Evolutionary conservation across 2,329 filamentous ascomycete species (phyloP).

Genomic region (Neopestalotiopsis sp.): DNA sequence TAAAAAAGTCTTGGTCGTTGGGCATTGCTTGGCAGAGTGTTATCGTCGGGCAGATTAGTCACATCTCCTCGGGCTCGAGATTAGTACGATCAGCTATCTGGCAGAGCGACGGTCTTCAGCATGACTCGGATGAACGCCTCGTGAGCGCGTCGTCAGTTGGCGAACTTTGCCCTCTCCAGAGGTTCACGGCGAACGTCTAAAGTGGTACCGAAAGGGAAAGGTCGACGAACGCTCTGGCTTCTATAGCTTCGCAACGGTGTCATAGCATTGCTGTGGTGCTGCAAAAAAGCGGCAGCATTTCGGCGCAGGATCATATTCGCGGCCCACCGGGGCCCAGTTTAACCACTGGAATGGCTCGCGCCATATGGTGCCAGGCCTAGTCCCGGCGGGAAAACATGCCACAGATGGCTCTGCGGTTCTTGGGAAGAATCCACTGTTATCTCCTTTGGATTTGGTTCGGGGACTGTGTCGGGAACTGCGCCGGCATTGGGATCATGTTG

Average conservation of each 20-base stretch:
- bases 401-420: constrained; percentile 2
- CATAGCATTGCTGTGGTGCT: background rate
- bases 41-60: background rate
- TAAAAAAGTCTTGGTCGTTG: constrained; percentile 1
- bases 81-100: background rate
- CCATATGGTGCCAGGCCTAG: constrained; percentile 9
- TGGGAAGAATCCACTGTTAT: constrained; percentile 11
- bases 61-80: background rate
- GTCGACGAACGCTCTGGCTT: background rate
- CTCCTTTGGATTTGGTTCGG: background rate
- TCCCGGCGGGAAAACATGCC: background rate
- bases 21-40: background rate
- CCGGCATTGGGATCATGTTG: constrained; percentile 13
- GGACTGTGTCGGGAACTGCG: constrained; percentile 8
- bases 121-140: background rate
- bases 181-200: background rate
- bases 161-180: background rate
- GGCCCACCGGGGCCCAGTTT: constrained; percentile 1
- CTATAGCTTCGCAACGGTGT: background rate
- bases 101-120: background rate
- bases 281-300: constrained; percentile 6
- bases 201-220: background rate
- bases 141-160: background rate
- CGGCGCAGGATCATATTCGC: constrained; percentile 6
- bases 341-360: constrained; percentile 14